phyloP scores from a whole-genome alignment of 352 stramenopile species.

The Pythium apleroticum region DNA sequence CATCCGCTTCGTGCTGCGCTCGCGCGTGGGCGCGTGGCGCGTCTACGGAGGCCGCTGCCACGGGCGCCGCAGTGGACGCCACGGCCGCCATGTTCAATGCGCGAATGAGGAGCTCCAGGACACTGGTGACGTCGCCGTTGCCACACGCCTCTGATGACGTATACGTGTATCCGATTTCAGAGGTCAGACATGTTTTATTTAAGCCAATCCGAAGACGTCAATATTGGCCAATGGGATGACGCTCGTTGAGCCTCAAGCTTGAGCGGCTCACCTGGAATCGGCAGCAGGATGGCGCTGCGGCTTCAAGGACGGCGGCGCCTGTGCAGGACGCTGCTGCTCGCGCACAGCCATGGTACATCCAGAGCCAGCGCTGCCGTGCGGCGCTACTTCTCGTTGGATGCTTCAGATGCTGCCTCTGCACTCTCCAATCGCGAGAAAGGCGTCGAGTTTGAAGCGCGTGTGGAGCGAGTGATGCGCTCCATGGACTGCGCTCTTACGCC shows the following conservation, averaged over 20 bases:
- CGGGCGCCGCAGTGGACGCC: background rate
- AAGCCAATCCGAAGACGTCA: slow-evolving; percentile 2
- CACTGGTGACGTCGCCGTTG: background rate
- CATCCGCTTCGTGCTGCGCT: background rate
- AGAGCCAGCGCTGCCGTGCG: background rate
- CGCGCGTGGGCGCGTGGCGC: background rate
- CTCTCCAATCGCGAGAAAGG: slow-evolving; percentile 43
- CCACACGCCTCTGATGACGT: background rate
- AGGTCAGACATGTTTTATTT: no score
- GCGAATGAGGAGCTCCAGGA: background rate
- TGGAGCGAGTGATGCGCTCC: slow-evolving; percentile 51
- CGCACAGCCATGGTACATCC: background rate
- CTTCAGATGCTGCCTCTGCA: background rate
- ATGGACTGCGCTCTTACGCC: slow-evolving; percentile 52
- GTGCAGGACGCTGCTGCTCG: background rate
- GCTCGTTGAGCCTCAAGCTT: background rate
- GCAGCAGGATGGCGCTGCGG: background rate
- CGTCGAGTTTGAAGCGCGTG: slow-evolving; percentile 57
- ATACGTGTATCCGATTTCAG: slow-evolving; percentile 8
- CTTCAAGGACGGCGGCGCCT: background rate
- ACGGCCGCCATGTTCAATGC: background rate
- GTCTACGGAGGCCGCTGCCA: background rate
- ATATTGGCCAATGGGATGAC: slow-evolving; percentile 4
- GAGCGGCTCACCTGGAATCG: background rate
- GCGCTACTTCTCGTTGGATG: background rate